phyloP scores from a whole-genome alignment of 306 rosid genomes.

The Oemleria cerasiformis region DNA sequence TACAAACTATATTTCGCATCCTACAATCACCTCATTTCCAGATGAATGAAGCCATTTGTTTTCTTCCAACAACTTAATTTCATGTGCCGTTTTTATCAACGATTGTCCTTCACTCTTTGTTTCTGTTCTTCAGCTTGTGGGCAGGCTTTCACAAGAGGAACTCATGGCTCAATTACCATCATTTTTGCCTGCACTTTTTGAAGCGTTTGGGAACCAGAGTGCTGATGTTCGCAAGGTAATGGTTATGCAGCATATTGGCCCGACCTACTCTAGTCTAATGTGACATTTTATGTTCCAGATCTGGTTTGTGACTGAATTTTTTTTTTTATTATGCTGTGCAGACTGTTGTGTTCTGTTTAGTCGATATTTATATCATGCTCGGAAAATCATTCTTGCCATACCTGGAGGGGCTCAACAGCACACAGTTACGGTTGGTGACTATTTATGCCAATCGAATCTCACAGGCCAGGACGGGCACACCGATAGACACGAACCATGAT shows the following conservation, averaged over 20 bases:
- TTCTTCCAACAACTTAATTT: neutral
- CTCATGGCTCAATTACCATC: slow-evolving; percentile 84
- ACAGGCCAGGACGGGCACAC: slow-evolving; percentile 81
- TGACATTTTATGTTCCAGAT: too few species aligned
- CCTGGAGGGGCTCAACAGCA: slow-evolving; percentile 91
- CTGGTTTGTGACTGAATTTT: neutral
- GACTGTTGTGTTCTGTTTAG: slow-evolving; percentile 98
- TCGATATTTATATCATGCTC: slow-evolving; percentile 95
- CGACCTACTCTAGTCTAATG: neutral
- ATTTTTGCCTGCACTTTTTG: slow-evolving; percentile 91
- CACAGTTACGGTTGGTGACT: slow-evolving; percentile 90
- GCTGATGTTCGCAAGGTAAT: slow-evolving; percentile 98
- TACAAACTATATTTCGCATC: neutral
- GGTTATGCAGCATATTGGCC: neutral
- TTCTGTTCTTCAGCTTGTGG: slow-evolving; percentile 64
- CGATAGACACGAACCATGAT: slow-evolving; percentile 58
- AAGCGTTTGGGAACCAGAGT: slow-evolving; percentile 95
- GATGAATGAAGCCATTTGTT: neutral
- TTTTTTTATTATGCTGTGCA: slow-evolving; percentile 38
- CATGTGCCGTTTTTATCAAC: neutral
- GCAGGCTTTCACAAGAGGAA: slow-evolving; percentile 82
- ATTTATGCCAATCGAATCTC: slow-evolving; percentile 96
- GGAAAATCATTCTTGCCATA: slow-evolving; percentile 94
- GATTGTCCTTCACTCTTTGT: neutral
- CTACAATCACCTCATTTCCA: neutral